Base-by-base conservation (phyloP, 2,329 filamentous ascomycete species). In the Cryphonectria parasitica region DNA sequence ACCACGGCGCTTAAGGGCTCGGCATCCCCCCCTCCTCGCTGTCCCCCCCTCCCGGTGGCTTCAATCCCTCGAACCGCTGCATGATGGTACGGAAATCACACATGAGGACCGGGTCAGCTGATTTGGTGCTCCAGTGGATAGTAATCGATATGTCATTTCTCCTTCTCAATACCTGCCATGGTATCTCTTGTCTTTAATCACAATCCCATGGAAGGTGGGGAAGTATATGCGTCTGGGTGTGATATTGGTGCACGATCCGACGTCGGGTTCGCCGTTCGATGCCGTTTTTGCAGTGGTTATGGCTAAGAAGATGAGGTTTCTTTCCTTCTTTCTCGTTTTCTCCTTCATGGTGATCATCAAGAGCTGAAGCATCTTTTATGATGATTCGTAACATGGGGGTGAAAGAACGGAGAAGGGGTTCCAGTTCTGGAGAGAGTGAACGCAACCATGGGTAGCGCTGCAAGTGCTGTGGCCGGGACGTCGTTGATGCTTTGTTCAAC, bases 101-200 rank as follows among this genome's bases (percentile, higher is more conserved):
- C 71, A 72, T 72, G 71, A 67, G 61, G 62, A 17, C 31, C 41
- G 6, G 62, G 71, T 72, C 71, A 72, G 62, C 71, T 72, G 71
- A 72, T 72, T 49, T 61, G 31, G 28, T 45, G 19, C 54, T 34
- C 56, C 11, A 19, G 19, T 67, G 28, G 34, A 62, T 63, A 22
- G 66, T 36, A 22, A 6, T 10, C 41, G 58, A 62, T 36, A 17
- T 54, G 39, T 68, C 58, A 68, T 49, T 61, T 52, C n/a, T 13
- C 11, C 31, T 34, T 64, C 25, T 31, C 17, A 31, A 39, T 66
- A 31, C 34, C 54, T 58, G 17, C 54, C 54, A 15, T 58, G 28
- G 54, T 34, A 17, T 34, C 15, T 54, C 45, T 58, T 58, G 25
- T 58, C 28, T 19, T 13, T 34, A 7, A 19, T 58, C 54, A 58